Evolutionary conservation across 164 flowering plant species (phyloP), one percentile per base, ranked within the genome.

Genomic region (Pachysandra terminalis): DNA sequence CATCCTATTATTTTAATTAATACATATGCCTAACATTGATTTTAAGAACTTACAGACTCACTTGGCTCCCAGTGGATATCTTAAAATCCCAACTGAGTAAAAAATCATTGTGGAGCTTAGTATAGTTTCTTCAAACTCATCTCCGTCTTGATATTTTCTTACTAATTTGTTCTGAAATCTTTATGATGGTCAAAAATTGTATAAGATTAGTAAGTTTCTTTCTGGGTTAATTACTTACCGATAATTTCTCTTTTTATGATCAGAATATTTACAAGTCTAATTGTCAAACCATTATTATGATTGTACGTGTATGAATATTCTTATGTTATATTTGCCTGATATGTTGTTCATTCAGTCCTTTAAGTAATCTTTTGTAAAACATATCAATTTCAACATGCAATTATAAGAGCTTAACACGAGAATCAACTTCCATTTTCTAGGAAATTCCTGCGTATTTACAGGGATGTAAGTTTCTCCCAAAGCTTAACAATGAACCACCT

Each of bases 31-130:
- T 64, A 45, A 54, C 49, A 66, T 61, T 54, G 40, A 54, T 59
- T 27, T 63, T 23, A 55, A 61, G 70, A 25, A 70, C 57, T 68
- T 77, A 85, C 90, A 90, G 99, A 84, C 65, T 66, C 96, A 90
- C 72, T 77, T 95, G 84, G 99, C 99, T 77, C 99, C 99, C 32
- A 84, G 91, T 71, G 94, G 94, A 68, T 95, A 87, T 71, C 82
- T 92, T 27, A 95, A 95, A 77, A 69, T 95, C 41, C 97, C 97
- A 59, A 86, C 81, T 74, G 71, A 86, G 97, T 83, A 26, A 56
- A 65, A 17, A 28, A 41, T 26, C 64, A 41, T 64, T 19, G 19
- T 40, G 4, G 15, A 45, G 24, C 58, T 9, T 24, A 64, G 54
- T 12, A 23, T 19, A 19, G 61, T 58, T 58, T 58, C 0, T 32